phyloP scores from a whole-genome alignment of 345 rosid species.

The Lenwebbia sp. region DNA sequence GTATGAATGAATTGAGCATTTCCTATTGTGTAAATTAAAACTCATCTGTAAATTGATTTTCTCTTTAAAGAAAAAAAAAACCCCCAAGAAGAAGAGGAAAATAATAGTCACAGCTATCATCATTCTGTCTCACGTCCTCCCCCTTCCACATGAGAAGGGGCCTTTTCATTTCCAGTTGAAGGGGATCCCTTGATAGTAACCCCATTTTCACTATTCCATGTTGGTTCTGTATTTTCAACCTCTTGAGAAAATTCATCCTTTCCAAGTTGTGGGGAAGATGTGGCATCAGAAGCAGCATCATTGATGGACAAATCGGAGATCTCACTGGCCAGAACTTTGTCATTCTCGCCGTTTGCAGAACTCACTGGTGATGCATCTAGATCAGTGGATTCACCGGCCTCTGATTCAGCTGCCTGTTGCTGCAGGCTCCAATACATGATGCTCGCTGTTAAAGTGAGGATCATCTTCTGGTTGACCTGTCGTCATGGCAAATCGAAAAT shows the following conservation, averaged over 20 bases:
- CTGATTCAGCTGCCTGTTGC: slow-evolving; percentile 29
- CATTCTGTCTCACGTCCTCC: not conserved
- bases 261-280: not conserved
- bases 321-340: slow-evolving; percentile 15
- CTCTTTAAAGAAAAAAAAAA: not conserved
- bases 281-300: slow-evolving; percentile 3
- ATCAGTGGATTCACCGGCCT: slow-evolving; percentile 2
- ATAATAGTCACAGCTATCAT: not conserved
- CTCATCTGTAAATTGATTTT: not conserved
- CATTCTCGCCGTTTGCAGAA: slow-evolving; percentile 8
- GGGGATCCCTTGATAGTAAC: not conserved
- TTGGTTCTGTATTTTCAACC: not conserved
- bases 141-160: not conserved
- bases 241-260: not conserved
- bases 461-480: slow-evolving; percentile 98
- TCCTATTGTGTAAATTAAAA: not conserved
- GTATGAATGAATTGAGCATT: not conserved
- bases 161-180: not conserved
- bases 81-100: not conserved
- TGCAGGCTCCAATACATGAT: slow-evolving; percentile 97
- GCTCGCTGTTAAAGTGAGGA: slow-evolving; percentile 77
- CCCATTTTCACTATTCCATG: not conserved
- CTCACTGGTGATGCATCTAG: slow-evolving; percentile 6
- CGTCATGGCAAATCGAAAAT: not conserved
- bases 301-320: slow-evolving; percentile 14